These are phyloP conservation scores for Tilletia indica DNA, from an alignment of 1,284 basidiomycete species.

Conservation along the genomic window DNA sequence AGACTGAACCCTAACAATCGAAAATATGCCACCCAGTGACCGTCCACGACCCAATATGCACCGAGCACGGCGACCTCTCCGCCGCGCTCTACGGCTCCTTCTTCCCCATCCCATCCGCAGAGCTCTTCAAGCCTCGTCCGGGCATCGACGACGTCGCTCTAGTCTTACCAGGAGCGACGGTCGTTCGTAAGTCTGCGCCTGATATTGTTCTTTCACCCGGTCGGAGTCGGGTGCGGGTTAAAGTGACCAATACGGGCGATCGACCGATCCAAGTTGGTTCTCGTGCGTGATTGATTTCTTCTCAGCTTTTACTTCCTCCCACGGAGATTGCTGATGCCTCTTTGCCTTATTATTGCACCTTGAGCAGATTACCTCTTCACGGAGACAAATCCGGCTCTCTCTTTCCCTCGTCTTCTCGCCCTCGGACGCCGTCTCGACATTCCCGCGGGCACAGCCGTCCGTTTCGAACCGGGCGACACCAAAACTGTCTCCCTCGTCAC, in stretches of 20 bases:
- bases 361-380: constrained; percentile 78
- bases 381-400: constrained; percentile 79
- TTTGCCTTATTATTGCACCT: neutral
- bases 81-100: constrained; percentile 90
- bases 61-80: constrained; percentile 67
- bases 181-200: constrained; percentile 34
- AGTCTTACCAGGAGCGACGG: constrained; percentile 37
- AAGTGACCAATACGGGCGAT: constrained; percentile 89
- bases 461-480: constrained; percentile 90
- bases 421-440: constrained; percentile 88
- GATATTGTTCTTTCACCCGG: constrained; percentile 74
- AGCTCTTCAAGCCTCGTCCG: constrained; percentile 50
- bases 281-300: constrained; percentile 19
- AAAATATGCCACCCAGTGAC: constrained; percentile 29
- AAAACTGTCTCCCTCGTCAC: constrained; percentile 80
- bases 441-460: constrained; percentile 86
- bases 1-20: neutral
- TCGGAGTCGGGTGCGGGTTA: constrained; percentile 69
- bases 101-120: constrained; percentile 72
- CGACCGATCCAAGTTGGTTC: constrained; percentile 74
- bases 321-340: neutral
- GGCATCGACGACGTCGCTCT: constrained; percentile 8
- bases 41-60: constrained; percentile 81
- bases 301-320: neutral
- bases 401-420: constrained; percentile 77